Evolutionary conservation across 2,329 filamentous ascomycete species (phyloP).

Genomic region (Elsinoe ampelina): DNA sequence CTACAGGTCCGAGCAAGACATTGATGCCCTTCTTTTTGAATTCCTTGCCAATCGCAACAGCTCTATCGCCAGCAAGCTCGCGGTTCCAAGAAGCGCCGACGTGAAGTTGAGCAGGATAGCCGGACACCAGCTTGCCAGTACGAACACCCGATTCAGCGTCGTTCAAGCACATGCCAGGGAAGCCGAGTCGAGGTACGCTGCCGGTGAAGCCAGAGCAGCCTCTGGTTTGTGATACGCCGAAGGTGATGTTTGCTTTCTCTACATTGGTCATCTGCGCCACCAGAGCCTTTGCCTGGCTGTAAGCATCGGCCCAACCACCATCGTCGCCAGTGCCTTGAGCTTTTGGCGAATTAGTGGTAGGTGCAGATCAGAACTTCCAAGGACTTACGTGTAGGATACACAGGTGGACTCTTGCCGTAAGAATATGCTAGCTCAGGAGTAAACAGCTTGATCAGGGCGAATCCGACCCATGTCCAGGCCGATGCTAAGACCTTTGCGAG

Average conservation of each 20-base stretch:
- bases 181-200: conserved; percentile 28
- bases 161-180: conserved; percentile 33
- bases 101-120: conserved; percentile 35
- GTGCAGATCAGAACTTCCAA: neutral
- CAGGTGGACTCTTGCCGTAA: conserved; percentile 24
- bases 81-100: conserved; percentile 41
- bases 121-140: conserved; percentile 35
- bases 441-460: conserved; percentile 1
- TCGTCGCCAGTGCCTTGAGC: conserved; percentile 24
- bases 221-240: conserved; percentile 24
- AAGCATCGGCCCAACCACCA: conserved; percentile 27
- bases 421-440: conserved; percentile 12
- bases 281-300: conserved; percentile 24
- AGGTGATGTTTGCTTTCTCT: conserved; percentile 31
- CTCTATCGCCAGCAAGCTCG: conserved; percentile 37
- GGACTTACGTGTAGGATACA: conserved; percentile 24
- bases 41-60: conserved; percentile 46
- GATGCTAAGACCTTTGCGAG: neutral
- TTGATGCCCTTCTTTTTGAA: conserved; percentile 50
- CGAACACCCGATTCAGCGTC: conserved; percentile 36
- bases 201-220: conserved; percentile 31
- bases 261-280: conserved; percentile 28
- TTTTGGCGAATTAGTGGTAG: conserved; percentile 10
- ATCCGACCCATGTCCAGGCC: neutral
- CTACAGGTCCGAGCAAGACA: conserved; percentile 57